Percentiles rank a stretch among this genome's conserved stretches.
Conservation (phyloP, 148 eudicot species). For the Heliamphora exappendiculata region DNA sequence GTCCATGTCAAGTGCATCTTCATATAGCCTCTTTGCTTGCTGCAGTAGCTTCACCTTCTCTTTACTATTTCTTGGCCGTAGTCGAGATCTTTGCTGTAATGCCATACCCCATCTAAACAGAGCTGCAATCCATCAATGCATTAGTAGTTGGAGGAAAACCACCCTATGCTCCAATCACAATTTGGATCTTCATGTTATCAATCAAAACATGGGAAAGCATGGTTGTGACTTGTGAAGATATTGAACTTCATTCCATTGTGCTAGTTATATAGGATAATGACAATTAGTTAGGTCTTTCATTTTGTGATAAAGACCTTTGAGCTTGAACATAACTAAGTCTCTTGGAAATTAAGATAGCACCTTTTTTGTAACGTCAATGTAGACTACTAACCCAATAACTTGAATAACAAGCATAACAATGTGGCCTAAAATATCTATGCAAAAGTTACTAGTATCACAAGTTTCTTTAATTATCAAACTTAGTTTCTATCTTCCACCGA, state of each 20-base stretch:
- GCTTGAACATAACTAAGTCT: background rate
- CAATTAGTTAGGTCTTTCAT: background rate
- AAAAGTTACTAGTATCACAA: too few relatives aligned
- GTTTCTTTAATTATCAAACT: too few relatives aligned
- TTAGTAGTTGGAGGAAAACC: background rate
- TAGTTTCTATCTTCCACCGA: too few relatives aligned
- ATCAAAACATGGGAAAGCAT: background rate
- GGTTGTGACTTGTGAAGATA: constrained; percentile 1
- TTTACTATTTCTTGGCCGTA: constrained; percentile 55
- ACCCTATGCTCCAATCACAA: background rate
- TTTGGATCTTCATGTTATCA: background rate
- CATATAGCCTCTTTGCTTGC: constrained; percentile 83
- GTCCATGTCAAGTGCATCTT: constrained; percentile 84
- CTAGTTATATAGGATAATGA: background rate
- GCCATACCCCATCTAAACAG: constrained; percentile 89
- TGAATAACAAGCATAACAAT: too few relatives aligned
- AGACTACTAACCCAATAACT: too few relatives aligned
- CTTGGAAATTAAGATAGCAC: background rate
- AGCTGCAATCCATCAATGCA: constrained; percentile 47
- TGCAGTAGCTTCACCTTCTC: constrained; percentile 79
- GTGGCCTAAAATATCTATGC: too few relatives aligned
- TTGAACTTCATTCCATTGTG: background rate
- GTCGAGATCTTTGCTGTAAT: constrained; percentile 76
- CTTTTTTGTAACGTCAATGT: too few relatives aligned
- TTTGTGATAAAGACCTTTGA: too few relatives aligned